Conservation (phyloP, 2,329 filamentous ascomycete genomes). For the Aaosphaeria pasadenensis region DNA sequence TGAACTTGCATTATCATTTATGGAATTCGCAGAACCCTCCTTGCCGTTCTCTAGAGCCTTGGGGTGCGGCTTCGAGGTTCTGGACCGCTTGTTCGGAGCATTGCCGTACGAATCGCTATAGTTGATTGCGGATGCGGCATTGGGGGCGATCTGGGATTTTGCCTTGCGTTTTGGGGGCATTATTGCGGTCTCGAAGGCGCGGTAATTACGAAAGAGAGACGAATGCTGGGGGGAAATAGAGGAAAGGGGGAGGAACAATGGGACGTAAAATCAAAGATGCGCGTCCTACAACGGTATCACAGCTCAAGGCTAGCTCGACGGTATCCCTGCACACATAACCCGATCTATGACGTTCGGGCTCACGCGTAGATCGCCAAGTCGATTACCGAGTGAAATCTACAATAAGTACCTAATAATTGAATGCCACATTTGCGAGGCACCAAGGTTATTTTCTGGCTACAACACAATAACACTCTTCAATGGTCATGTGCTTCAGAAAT, state of each 20-base stretch:
- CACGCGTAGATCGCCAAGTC: slow-evolving; percentile 18
- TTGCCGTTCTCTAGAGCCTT: slow-evolving; percentile 16
- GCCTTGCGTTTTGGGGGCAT: slow-evolving; percentile 29
- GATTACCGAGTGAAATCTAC: slow-evolving; percentile 2
- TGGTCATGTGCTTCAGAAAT: no score
- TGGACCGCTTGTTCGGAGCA: slow-evolving; percentile 37
- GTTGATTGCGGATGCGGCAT: slow-evolving; percentile 22
- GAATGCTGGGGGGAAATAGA: not conserved
- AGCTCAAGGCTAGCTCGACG: not conserved
- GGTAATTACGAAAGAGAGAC: not conserved
- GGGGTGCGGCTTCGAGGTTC: slow-evolving; percentile 21
- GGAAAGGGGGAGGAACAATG: not conserved
- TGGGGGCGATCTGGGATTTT: slow-evolving; percentile 13
- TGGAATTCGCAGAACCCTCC: not conserved
- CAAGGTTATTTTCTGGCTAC: no score
- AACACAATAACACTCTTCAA: no score
- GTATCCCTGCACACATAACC: not conserved
- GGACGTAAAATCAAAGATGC: no score
- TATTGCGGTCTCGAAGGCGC: not conserved
- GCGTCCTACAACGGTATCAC: not conserved
- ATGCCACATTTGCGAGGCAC: no score
- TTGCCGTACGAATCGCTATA: slow-evolving; percentile 34
- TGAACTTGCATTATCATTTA: not conserved
- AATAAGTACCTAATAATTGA: not conserved
- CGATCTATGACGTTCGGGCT: slow-evolving; percentile 29